A percentile compares a stretch with the other conserved stretches of the same genome.
phyloP scores from a whole-genome alignment of 768 basidiomycete species.

The Mycena leptocephala region DNA sequence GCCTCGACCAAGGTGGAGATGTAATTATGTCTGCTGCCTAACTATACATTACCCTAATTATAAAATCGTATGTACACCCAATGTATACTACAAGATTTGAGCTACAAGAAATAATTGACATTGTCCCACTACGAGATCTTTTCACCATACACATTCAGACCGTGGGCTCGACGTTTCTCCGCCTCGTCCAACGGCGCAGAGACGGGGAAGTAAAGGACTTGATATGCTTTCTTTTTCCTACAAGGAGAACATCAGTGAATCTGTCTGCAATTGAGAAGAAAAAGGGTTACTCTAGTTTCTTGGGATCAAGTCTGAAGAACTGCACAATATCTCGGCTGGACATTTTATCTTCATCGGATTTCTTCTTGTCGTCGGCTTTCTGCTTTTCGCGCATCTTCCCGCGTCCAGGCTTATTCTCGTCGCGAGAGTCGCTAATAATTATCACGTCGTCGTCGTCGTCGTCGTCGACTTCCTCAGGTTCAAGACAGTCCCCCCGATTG shows the following conservation, averaged over 20 bases:
- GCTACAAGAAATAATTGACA: background rate
- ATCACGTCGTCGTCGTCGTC: slow-evolving; percentile 51
- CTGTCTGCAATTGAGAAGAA: no score
- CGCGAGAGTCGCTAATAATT: slow-evolving; percentile 37
- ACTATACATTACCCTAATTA: slow-evolving; percentile 16
- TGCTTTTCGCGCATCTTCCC: background rate
- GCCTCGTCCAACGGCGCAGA: slow-evolving; percentile 69
- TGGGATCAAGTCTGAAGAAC: slow-evolving; percentile 64
- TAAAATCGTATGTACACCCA: slow-evolving; percentile 10
- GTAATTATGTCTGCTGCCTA: slow-evolving; percentile 62
- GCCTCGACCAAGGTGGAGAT: slow-evolving; percentile 56
- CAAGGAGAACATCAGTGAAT: slow-evolving; percentile 8
- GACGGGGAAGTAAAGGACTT: slow-evolving; percentile 89
- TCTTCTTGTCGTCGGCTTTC: slow-evolving; percentile 13
- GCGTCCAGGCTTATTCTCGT: slow-evolving; percentile 1
- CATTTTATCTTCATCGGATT: slow-evolving; percentile 35
- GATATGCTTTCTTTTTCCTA: slow-evolving; percentile 76
- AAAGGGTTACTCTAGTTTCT: slow-evolving; percentile 33
- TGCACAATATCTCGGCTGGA: slow-evolving; percentile 56
- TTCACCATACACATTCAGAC: slow-evolving; percentile 71
- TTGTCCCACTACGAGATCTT: slow-evolving; percentile 47
- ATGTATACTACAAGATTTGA: background rate
- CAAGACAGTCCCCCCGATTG: background rate
- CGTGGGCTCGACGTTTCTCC: slow-evolving; percentile 57
- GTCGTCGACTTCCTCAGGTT: slow-evolving; percentile 25